Conservation (phyloP, 2,329 filamentous ascomycete genomes). For the Ceratocystis harringtonii region DNA sequence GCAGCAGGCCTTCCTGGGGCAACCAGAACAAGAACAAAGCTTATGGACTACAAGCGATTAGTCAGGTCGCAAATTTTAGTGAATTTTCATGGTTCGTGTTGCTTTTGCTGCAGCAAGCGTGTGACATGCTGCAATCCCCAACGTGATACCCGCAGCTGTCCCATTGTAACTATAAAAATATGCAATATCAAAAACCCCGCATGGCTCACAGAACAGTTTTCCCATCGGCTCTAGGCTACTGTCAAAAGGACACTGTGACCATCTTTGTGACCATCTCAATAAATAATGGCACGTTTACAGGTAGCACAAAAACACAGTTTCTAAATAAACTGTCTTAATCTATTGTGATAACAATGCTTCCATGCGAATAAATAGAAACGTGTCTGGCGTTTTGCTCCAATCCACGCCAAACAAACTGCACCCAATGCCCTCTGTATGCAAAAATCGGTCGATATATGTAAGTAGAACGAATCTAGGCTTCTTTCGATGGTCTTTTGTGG, state of each 20-base stretch:
- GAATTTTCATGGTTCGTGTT: background rate
- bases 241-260: background rate
- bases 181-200: background rate
- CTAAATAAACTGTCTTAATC: background rate
- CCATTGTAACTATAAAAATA: background rate
- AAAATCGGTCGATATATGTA: background rate
- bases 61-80: background rate
- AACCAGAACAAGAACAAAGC: background rate
- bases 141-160: no score
- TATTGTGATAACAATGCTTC: background rate
- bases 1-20: background rate
- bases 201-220: background rate
- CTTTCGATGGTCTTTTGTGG: no score
- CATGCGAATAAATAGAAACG: background rate
- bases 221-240: background rate
- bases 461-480: no score
- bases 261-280: background rate
- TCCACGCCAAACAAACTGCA: background rate
- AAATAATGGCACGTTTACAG: background rate
- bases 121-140: background rate
- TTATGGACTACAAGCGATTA: background rate
- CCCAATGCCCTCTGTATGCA: background rate
- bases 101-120: background rate
- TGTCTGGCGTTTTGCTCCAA: background rate
- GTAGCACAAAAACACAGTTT: background rate